phyloP scores from a whole-genome alignment of 164 flowering plant genomes.

The Annona cherimola region DNA sequence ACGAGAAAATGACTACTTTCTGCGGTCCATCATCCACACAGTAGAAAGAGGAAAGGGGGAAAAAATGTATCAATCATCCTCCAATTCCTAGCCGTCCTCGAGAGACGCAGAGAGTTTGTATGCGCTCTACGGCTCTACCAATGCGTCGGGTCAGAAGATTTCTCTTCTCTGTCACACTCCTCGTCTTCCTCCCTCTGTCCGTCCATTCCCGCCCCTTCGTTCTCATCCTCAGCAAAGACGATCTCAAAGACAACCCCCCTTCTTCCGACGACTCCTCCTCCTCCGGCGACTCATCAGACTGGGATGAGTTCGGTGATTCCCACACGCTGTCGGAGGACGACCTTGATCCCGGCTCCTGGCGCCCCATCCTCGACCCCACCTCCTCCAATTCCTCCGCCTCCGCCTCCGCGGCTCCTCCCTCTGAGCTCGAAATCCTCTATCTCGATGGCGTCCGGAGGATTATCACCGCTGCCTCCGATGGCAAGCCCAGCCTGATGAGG shows the following conservation, averaged over 20 bases:
- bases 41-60: too few species aligned
- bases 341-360: constrained; percentile 96
- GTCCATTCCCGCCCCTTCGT: constrained; percentile 47
- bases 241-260: constrained; percentile 35
- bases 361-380: constrained; percentile 60
- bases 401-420: background rate
- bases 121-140: background rate
- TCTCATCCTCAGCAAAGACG: constrained; percentile 69
- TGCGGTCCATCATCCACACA: too few species aligned
- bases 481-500: constrained; percentile 48
- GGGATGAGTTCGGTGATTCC: constrained; percentile 78
- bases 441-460: constrained; percentile 50
- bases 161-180: constrained; percentile 18
- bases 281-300: constrained; percentile 38
- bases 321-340: constrained; percentile 52
- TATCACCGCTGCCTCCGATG: constrained; percentile 41
- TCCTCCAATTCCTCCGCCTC: constrained; percentile 1
- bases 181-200: constrained; percentile 31
- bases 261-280: constrained; percentile 17
- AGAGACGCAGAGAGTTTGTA: too few species aligned
- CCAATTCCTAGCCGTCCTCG: too few species aligned
- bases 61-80: too few species aligned
- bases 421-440: constrained; percentile 31
- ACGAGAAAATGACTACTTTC: too few species aligned
- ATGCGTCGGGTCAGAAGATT: constrained; percentile 2